Base-by-base conservation (phyloP, 73 alveolate genomes). In the Durusdinium trenchii region DNA sequence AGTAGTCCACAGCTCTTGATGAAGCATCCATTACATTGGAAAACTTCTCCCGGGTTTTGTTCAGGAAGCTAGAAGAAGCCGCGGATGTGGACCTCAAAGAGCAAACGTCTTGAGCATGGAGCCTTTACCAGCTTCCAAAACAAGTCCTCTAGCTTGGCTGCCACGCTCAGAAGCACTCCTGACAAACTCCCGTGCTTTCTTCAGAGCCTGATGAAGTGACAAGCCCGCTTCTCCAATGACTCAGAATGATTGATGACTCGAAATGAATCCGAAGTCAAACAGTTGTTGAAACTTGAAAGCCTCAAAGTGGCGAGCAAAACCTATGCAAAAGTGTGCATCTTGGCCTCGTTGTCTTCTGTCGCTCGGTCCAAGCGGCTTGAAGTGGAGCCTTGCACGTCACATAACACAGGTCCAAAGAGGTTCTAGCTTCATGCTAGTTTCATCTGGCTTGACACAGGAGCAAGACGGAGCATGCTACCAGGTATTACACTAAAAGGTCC, bases 1-100 rank as follows among this genome's bases (percentile, higher is more conserved):
- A 43, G 45, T 62, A 91, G 89, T 46, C 60, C 45, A 91, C 98
- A 6, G 98, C 98, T 38, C 57, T n/a, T 32, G 98, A 91, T 1
- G 98, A 91, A n/a, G 89, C 98, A 71, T 91, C 98, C 89, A 91
- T 91, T 3, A 91, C 98, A 26, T 23, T 69, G 98, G 98, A 91
- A 60, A 91, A 91, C 35, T 36, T 46, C 76, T 91, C 98, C 98
- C 98, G 90, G 4, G 98, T 91, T 79, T 69, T 91, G 98, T 91
- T 69, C 78, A 91, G 48, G 38, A 91, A 47, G 48, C 98, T 91
- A 38, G 98, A 91, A 18, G 98, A 91, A 1, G 98, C 98, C 36
- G 98, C 98, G 36, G 98, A 69, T 5, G 98, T 91, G 32, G 98
- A 91, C 7, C 89, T 78, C 6, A 54, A 54, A 9, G 9, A 20